phyloP scores from a whole-genome alignment of 768 basidiomycete species.

The Panellus pusillus region DNA sequence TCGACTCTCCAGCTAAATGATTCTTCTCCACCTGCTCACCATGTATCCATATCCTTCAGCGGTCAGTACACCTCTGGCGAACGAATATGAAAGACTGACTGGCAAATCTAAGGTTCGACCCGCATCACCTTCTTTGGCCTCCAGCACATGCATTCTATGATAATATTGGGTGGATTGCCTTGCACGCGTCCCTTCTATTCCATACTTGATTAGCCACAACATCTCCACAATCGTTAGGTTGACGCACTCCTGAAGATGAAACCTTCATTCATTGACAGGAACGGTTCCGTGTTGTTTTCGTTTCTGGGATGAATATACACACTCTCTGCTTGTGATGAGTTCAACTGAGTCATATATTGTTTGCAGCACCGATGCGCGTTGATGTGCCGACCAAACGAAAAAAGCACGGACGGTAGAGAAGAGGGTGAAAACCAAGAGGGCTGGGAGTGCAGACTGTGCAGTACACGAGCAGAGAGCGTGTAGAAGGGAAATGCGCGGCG shows the following conservation, averaged over 20 bases:
- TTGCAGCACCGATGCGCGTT: no score
- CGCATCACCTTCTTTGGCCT: slow-evolving; percentile 10
- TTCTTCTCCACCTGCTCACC: not conserved
- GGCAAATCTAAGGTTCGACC: not conserved
- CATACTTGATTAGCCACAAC: slow-evolving; percentile 1
- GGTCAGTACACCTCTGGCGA: slow-evolving; percentile 3
- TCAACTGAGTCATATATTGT: not conserved
- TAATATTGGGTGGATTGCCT: slow-evolving; percentile 8
- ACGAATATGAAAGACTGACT: not conserved
- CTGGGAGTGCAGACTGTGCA: not conserved
- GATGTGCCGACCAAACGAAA: not conserved
- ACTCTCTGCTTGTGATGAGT: not conserved
- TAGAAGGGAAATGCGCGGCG: not conserved
- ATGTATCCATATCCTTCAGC: slow-evolving; percentile 9
- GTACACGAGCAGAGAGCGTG: slow-evolving; percentile 3
- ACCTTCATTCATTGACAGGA: not conserved
- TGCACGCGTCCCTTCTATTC: slow-evolving; percentile 9
- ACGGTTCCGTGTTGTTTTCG: slow-evolving; percentile 1
- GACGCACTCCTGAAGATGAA: slow-evolving; percentile 1
- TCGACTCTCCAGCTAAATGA: slow-evolving; percentile 6
- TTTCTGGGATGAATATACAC: slow-evolving; percentile 5
- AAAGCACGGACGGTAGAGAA: not conserved
- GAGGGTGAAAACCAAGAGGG: not conserved
- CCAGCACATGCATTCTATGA: slow-evolving; percentile 2
- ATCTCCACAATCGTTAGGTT: slow-evolving; percentile 14